Percentiles rank a stretch among this genome's conserved stretches.
phyloP scores from a whole-genome alignment of 208 protist species.

The Wallacemonas rigidus region DNA sequence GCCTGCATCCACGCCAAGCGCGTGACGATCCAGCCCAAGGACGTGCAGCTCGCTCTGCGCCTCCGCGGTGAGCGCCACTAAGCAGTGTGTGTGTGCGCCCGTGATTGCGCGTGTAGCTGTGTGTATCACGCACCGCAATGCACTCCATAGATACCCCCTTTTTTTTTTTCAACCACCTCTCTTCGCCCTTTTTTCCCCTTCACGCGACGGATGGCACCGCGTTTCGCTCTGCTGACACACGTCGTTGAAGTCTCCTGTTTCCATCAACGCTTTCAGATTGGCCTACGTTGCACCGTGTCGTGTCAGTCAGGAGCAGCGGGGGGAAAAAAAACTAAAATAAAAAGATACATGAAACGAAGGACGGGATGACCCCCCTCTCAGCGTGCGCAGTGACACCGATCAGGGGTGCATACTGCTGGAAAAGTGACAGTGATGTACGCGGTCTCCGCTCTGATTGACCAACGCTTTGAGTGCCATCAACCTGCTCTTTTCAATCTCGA shows the following conservation, averaged over 20 bases:
- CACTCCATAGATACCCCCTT: background rate
- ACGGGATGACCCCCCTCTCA: too few species aligned
- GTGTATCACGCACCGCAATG: background rate
- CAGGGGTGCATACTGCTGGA: too few species aligned
- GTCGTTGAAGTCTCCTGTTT: background rate
- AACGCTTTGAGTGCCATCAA: too few species aligned
- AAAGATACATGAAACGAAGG: too few species aligned
- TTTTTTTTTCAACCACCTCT: constrained; percentile 2
- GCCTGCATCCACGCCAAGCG: constrained; percentile 84
- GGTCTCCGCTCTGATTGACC: too few species aligned
- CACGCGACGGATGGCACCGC: background rate
- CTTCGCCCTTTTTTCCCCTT: background rate
- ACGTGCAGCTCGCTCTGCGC: constrained; percentile 58
- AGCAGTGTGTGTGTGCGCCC: background rate
- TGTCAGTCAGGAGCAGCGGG: too few species aligned
- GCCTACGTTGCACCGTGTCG: background rate
- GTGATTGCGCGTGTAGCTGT: background rate
- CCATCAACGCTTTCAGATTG: background rate
- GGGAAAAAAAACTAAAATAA: too few species aligned
- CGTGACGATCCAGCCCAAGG: constrained; percentile 84
- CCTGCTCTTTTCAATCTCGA: too few species aligned
- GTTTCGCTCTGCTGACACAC: background rate
- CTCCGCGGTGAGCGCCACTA: constrained; percentile 62
- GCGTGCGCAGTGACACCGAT: too few species aligned
- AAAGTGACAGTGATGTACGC: too few species aligned